Base-by-base conservation (phyloP, 2,329 filamentous ascomycete genomes). In the Epicoccum sorghinum region DNA sequence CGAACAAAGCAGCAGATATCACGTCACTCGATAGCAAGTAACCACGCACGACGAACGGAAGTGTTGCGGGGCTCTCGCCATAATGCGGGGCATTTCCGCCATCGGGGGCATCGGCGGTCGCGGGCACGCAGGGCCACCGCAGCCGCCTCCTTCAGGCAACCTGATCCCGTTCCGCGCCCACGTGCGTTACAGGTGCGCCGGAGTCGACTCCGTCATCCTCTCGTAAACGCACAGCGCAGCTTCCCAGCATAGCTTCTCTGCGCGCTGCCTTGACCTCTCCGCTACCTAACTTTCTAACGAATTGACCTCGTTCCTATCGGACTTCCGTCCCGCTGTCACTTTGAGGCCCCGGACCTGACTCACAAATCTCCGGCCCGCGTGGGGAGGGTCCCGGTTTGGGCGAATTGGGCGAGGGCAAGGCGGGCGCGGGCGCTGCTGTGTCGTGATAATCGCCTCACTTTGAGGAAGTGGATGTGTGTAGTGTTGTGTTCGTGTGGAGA, bases 1-100 rank as follows among this genome's bases (percentile, higher is more conserved):
- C 6, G 6, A 29, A 7, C 6, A 6, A 29, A 29, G 27, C 32
- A 33, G 32, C 9, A 33, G 4, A 33, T 14, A 39, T 7, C 36
- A 40, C 45, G 32, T 40, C 46, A 35, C 29, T 14, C 10, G 6
- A 27, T 41, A 10, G 5, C 12, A 18, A 18, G 18, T 18, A 18
- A 18, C 18, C 18, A 18, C 18, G 18, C 18, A 3, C 18, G 18
- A 18, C 18, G 18, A 18, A 18, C 18, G 18, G 18, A 18, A 18
- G 18, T 18, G 18, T 18, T 37, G 47, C 47, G 47, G 47, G 47
- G 47, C 42, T 8, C 9, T 24, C 38, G 40, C 40, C 14, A 39
- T 44, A 32, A n/a, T 27, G 47, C 47, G 47, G 47, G 47, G 47
- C 35, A 4, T 25, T 51, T 51, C 35, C 47, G 47, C 40, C 13